These are phyloP conservation scores for Sicyos baderoa DNA, from an alignment of 306 rosid species.

Conservation along the genomic window DNA sequence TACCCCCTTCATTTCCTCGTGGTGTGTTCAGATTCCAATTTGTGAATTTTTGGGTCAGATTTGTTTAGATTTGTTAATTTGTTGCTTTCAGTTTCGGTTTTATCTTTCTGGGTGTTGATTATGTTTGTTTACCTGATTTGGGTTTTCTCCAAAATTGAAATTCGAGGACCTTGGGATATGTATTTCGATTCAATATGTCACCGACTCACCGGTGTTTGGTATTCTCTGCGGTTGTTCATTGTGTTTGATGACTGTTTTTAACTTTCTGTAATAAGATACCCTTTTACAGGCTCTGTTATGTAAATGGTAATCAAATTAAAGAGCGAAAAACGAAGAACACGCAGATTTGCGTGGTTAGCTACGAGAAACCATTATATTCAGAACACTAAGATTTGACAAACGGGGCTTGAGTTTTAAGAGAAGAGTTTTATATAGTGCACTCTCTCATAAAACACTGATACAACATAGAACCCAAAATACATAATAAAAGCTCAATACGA, in stretches of 20 bases:
- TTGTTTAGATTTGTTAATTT: background rate
- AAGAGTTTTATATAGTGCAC: too few relatives aligned
- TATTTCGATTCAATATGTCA: background rate
- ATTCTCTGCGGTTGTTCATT: background rate
- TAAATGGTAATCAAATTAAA: too few relatives aligned
- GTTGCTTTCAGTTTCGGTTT: background rate
- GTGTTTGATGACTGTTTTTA: background rate
- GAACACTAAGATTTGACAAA: too few relatives aligned
- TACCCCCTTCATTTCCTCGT: slow-evolving; percentile 6
- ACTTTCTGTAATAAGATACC: background rate
- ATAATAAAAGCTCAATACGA: too few relatives aligned
- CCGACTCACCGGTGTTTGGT: slow-evolving; percentile 5
- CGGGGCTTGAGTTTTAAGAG: too few relatives aligned
- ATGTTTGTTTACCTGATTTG: background rate
- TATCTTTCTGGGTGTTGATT: background rate
- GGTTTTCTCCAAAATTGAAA: background rate
- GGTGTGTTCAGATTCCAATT: background rate
- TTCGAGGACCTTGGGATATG: background rate
- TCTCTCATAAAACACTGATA: too few relatives aligned
- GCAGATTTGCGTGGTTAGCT: too few relatives aligned
- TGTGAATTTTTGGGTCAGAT: background rate
- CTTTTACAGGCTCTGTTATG: background rate
- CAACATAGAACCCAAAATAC: too few relatives aligned
- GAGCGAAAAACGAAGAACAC: too few relatives aligned
- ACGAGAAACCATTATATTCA: too few relatives aligned